Percentiles rank a stretch among this genome's conserved stretches.
These are phyloP conservation scores for Selaginella moellendorffii DNA, from an alignment of 75 land plant species.

Conservation along the genomic window DNA sequence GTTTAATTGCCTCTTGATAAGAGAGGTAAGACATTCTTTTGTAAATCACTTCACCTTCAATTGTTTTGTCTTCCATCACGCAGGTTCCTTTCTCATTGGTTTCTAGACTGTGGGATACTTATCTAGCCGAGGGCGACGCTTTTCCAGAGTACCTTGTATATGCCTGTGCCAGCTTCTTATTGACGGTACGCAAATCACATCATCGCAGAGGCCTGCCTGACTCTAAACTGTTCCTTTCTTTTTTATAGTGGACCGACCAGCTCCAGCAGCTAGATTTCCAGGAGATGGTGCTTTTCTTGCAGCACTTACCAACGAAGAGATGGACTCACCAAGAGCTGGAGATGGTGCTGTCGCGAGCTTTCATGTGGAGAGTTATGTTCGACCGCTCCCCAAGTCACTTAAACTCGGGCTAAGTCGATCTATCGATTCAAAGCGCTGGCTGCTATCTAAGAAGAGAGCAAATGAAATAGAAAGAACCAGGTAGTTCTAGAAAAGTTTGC, in stretches of 20 bases:
- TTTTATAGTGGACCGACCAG: conserved; percentile 87
- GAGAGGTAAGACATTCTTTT: conserved; percentile 49
- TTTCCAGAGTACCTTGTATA: conserved; percentile 96
- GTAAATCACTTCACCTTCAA: background rate
- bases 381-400: conserved; percentile 85
- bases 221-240: background rate
- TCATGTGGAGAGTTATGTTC: conserved; percentile 99
- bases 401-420: conserved; percentile 23
- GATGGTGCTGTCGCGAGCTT: conserved; percentile 98
- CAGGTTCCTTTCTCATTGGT: conserved; percentile 92
- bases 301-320: conserved; percentile 80
- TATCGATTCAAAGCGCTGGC: background rate
- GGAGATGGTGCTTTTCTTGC: conserved; percentile 94
- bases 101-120: conserved; percentile 97
- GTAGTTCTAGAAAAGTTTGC: too few species aligned
- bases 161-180: conserved; percentile 83
- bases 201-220: background rate
- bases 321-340: conserved; percentile 93
- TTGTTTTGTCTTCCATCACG: conserved; percentile 7
- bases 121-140: conserved; percentile 94
- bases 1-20: conserved; percentile 94
- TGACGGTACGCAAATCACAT: conserved; percentile 49
- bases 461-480: too few species aligned
- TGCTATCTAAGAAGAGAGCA: too few species aligned
- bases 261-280: conserved; percentile 84